Conservation (phyloP, 2,329 filamentous ascomycete species). For the Cytospora paraplurivora region DNA sequence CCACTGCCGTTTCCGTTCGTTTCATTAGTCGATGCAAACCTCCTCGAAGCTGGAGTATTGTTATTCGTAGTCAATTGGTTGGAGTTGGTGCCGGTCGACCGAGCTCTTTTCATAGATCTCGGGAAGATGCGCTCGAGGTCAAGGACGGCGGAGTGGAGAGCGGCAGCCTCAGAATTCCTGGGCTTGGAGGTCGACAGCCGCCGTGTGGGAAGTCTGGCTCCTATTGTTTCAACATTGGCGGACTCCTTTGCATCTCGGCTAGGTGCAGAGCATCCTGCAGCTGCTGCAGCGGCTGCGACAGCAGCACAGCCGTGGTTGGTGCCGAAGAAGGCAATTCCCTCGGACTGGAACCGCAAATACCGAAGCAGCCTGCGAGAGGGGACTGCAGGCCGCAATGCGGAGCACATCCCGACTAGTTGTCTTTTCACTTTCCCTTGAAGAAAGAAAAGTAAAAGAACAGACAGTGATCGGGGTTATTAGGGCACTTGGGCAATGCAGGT, state of each 20-base stretch:
- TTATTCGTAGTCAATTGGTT: slow-evolving; percentile 10
- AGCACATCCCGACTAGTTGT: slow-evolving; percentile 44
- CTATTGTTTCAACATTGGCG: not conserved
- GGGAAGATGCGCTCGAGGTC: slow-evolving; percentile 35
- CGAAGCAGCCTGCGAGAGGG: slow-evolving; percentile 64
- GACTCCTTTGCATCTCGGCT: not conserved
- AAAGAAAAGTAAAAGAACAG: not conserved
- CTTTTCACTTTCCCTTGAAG: not conserved
- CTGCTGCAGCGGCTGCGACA: slow-evolving; percentile 2
- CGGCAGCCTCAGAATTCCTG: slow-evolving; percentile 8
- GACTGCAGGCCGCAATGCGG: slow-evolving; percentile 46
- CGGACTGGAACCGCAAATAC: slow-evolving; percentile 72
- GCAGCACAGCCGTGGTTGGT: slow-evolving; percentile 38
- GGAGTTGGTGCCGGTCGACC: slow-evolving; percentile 16
- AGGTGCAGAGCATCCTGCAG: slow-evolving; percentile 5
- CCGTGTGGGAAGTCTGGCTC: not conserved
- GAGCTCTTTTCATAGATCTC: slow-evolving; percentile 30
- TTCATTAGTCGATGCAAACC: slow-evolving; percentile 35
- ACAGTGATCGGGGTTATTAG: slow-evolving; percentile 14
- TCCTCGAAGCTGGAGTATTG: slow-evolving; percentile 31
- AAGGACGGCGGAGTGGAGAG: slow-evolving; percentile 31
- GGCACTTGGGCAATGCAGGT: slow-evolving; percentile 8
- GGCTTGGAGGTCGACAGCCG: slow-evolving; percentile 15
- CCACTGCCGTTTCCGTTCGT: slow-evolving; percentile 9
- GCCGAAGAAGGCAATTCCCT: slow-evolving; percentile 56